phyloP scores from a whole-genome alignment of 2,329 filamentous ascomycete species.

The Penicillium sp. region DNA sequence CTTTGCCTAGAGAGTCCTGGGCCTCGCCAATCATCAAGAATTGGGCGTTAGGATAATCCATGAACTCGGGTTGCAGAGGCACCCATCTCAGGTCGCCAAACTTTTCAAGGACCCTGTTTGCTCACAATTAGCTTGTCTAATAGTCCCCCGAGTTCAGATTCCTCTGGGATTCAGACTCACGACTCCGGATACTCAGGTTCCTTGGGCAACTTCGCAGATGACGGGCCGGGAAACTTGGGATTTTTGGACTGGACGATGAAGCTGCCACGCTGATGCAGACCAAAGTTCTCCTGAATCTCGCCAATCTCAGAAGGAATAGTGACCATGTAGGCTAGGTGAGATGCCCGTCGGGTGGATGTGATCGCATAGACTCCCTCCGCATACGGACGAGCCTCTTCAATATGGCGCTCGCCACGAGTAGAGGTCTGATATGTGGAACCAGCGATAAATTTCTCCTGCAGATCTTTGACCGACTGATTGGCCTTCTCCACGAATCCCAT shows the following conservation, averaged over 20 bases:
- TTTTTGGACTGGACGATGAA: slow-evolving; percentile 82
- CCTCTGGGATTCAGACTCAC: slow-evolving; percentile 47
- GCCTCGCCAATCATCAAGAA: slow-evolving; percentile 72
- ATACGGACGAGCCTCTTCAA: slow-evolving; percentile 70
- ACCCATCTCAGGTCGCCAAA: slow-evolving; percentile 75
- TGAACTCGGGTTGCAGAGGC: slow-evolving; percentile 69
- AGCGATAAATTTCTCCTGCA: slow-evolving; percentile 72
- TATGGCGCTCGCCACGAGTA: slow-evolving; percentile 68
- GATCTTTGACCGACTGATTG: slow-evolving; percentile 62
- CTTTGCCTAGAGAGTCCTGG: slow-evolving; percentile 37
- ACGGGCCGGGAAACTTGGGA: slow-evolving; percentile 67
- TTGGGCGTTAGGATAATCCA: slow-evolving; percentile 75
- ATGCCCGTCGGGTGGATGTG: slow-evolving; percentile 68
- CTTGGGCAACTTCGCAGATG: slow-evolving; percentile 63
- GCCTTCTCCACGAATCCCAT: slow-evolving; percentile 83
- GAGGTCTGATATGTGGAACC: slow-evolving; percentile 72
- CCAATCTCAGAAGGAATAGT: slow-evolving; percentile 71
- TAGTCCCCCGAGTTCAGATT: background rate
- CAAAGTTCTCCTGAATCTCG: slow-evolving; percentile 73
- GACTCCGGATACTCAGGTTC: slow-evolving; percentile 70
- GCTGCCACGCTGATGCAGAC: slow-evolving; percentile 69
- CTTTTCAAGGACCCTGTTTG: slow-evolving; percentile 63
- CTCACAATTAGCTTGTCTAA: background rate
- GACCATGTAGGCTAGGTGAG: slow-evolving; percentile 77
- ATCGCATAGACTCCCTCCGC: slow-evolving; percentile 86